phyloP scores from a whole-genome alignment of 345 rosid genomes.

The Populus pruinosa region DNA sequence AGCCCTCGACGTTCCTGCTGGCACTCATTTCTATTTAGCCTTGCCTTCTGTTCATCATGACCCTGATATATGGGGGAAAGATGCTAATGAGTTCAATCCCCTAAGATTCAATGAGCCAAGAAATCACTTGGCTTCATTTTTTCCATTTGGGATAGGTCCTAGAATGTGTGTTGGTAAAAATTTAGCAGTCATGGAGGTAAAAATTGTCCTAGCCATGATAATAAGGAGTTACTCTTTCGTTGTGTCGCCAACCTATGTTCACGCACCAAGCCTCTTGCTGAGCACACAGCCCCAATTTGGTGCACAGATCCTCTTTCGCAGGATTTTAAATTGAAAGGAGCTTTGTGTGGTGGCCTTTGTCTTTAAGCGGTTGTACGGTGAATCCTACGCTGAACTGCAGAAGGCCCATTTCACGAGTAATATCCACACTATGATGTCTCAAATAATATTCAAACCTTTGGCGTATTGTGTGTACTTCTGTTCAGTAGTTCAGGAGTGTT shows the following conservation, averaged over 20 bases:
- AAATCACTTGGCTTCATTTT: slow-evolving; percentile 42
- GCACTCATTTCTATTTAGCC: background rate
- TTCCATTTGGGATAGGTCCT: slow-evolving; percentile 64
- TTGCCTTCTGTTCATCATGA: slow-evolving; percentile 30
- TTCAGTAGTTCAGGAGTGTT: too few relatives aligned
- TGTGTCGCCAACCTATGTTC: slow-evolving; percentile 62
- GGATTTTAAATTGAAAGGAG: slow-evolving; percentile 15
- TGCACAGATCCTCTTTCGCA: slow-evolving; percentile 57
- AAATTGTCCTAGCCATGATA: slow-evolving; percentile 53
- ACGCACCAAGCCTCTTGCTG: slow-evolving; percentile 56
- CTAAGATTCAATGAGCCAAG: slow-evolving; percentile 48
- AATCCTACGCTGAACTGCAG: too few relatives aligned
- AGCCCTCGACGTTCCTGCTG: background rate
- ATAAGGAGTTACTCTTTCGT: slow-evolving; percentile 40
- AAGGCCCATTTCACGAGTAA: too few relatives aligned
- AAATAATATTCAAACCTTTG: too few relatives aligned
- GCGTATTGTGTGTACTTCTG: too few relatives aligned
- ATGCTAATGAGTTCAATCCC: slow-evolving; percentile 49
- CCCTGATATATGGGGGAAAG: slow-evolving; percentile 62
- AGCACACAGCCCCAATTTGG: slow-evolving; percentile 67
- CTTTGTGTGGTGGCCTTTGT: background rate
- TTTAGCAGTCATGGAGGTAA: slow-evolving; percentile 50
- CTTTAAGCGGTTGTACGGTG: background rate
- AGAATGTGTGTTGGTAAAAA: slow-evolving; percentile 56
- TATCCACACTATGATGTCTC: too few relatives aligned